Evolutionary conservation across 140 eudicot genomes (phyloP).

Genomic region (Cichorium intybus): DNA sequence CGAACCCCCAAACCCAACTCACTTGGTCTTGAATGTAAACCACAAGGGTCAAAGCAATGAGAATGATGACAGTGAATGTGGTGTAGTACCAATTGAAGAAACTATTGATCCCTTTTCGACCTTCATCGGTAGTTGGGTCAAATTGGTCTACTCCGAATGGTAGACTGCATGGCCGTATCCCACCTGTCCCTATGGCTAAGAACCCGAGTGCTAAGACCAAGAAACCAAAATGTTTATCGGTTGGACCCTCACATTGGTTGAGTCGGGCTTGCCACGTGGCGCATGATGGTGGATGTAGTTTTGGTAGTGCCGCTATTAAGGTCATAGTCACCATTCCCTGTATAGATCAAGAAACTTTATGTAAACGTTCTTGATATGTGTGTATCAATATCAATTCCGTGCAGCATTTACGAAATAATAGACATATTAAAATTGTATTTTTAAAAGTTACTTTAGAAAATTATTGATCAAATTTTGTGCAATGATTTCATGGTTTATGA

Average conservation of each 20-base stretch:
- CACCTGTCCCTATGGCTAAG: conserved; percentile 57
- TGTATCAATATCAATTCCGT: too few relatives aligned
- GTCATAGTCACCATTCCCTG: conserved; percentile 89
- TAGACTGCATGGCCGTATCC: conserved; percentile 81
- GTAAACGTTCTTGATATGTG: not conserved
- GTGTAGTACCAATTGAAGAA: conserved; percentile 94
- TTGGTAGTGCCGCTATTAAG: conserved; percentile 53
- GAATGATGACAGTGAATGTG: conserved; percentile 61
- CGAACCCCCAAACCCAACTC: conserved; percentile 78
- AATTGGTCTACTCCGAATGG: conserved; percentile 95
- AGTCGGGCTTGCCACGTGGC: conserved; percentile 19
- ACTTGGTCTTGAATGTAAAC: conserved; percentile 73
- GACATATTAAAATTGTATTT: not conserved
- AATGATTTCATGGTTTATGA: not conserved
- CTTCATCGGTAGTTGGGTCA: conserved; percentile 76
- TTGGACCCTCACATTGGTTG: conserved; percentile 54
- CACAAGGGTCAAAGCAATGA: conserved; percentile 60
- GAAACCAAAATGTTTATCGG: conserved; percentile 49
- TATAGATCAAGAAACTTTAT: not conserved
- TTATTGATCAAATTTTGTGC: too few relatives aligned
- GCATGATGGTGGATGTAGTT: conserved; percentile 68
- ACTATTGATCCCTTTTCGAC: conserved; percentile 73
- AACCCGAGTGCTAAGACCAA: conserved; percentile 53
- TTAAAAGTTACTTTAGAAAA: not conserved
- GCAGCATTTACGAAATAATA: too few relatives aligned